Conservation (phyloP, 768 basidiomycete genomes). For the Lactarius hatsudake region DNA sequence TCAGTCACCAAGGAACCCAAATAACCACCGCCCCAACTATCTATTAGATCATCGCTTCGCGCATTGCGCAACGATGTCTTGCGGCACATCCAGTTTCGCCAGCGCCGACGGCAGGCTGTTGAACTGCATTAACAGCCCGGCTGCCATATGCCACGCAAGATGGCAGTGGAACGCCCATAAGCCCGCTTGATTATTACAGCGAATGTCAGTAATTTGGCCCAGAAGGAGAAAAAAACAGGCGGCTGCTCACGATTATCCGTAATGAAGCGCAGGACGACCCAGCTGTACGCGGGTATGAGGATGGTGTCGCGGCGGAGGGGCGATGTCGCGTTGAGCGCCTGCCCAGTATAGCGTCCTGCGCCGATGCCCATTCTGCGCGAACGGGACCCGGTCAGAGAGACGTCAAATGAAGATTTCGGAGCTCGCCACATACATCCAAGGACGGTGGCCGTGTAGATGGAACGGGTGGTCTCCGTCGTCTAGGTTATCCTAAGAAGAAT, state of each 20-base stretch:
- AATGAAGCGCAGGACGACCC: constrained; percentile 20
- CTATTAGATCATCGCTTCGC: neutral
- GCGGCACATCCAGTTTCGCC: constrained; percentile 15
- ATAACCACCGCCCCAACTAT: neutral
- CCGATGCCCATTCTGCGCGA: constrained; percentile 21
- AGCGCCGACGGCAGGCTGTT: constrained; percentile 10
- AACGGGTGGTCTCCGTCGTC: constrained; percentile 26
- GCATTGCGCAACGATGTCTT: constrained; percentile 18
- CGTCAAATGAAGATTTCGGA: neutral
- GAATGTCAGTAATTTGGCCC: neutral
- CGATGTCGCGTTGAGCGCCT: constrained; percentile 15
- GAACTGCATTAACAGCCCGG: constrained; percentile 22
- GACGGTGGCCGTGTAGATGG: constrained; percentile 22
- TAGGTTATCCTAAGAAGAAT: constrained; percentile 15
- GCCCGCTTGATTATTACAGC: constrained; percentile 5
- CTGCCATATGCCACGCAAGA: constrained; percentile 23
- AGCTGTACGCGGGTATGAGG: constrained; percentile 23
- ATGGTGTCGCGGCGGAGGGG: constrained; percentile 23
- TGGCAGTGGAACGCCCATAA: constrained; percentile 27
- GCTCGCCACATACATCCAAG: constrained; percentile 18
- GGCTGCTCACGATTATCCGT: constrained; percentile 25
- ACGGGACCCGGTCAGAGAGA: neutral
- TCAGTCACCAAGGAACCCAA: neutral
- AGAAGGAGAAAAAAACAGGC: neutral
- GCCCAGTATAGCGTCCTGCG: constrained; percentile 18